These are phyloP conservation scores for Camellia lanceoleosa DNA, from an alignment of 148 eudicot genomes.

Conservation along the genomic window DNA sequence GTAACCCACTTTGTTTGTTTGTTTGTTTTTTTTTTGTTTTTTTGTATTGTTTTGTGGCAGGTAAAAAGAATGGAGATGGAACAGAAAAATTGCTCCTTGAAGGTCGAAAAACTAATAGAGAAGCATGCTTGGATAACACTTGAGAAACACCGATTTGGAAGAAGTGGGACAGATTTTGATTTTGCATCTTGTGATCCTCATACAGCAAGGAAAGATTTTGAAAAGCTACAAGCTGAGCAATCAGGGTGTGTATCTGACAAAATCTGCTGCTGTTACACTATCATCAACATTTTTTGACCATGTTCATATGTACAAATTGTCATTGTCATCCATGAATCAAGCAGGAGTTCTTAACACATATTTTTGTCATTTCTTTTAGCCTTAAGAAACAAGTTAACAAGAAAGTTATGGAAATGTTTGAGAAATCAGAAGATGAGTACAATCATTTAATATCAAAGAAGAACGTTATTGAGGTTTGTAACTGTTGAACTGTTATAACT, in stretches of 20 bases:
- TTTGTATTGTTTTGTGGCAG: slow-evolving; percentile 26
- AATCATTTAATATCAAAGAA: slow-evolving; percentile 84
- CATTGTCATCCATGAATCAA: neutral
- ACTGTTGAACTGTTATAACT: slow-evolving; percentile 1
- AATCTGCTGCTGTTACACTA: neutral
- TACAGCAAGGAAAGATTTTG: slow-evolving; percentile 60
- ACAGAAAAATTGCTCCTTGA: slow-evolving; percentile 70
- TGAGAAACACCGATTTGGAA: slow-evolving; percentile 93
- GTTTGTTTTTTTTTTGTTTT: neutral
- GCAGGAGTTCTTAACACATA: neutral
- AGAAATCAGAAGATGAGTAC: slow-evolving; percentile 97
- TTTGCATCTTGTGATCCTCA: slow-evolving; percentile 76
- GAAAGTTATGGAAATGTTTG: slow-evolving; percentile 95
- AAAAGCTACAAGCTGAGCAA: slow-evolving; percentile 79
- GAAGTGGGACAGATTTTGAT: slow-evolving; percentile 87
- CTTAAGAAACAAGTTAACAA: slow-evolving; percentile 96
- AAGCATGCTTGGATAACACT: slow-evolving; percentile 94
- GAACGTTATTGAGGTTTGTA: slow-evolving; percentile 84
- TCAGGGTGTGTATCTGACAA: slow-evolving; percentile 39
- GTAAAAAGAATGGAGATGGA: slow-evolving; percentile 92
- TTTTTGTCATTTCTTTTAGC: slow-evolving; percentile 34
- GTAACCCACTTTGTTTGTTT: neutral
- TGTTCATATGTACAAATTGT: too few relatives aligned
- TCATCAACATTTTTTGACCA: too few relatives aligned
- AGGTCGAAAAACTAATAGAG: slow-evolving; percentile 76